These are phyloP conservation scores for Paecilomyces variotii DNA, from an alignment of 2,329 filamentous ascomycete species.

Conservation along the genomic window DNA sequence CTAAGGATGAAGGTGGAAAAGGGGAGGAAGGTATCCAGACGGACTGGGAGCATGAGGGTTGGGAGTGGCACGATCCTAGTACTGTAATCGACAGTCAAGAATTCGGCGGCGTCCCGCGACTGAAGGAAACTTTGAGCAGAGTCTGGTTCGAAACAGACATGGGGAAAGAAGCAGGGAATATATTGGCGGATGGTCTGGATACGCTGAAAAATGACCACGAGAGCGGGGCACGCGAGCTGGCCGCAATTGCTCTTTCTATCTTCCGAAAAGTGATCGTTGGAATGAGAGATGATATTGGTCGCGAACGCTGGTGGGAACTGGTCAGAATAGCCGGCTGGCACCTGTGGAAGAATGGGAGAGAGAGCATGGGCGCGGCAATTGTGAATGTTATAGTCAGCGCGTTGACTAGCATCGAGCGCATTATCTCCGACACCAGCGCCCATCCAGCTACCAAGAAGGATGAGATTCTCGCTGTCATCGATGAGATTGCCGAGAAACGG, in stretches of 20 bases:
- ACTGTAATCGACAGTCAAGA: slow-evolving; percentile 39
- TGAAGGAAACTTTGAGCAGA: slow-evolving; percentile 1
- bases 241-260: slow-evolving; percentile 43
- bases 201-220: slow-evolving; percentile 48
- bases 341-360: slow-evolving; percentile 57
- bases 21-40: slow-evolving; percentile 44
- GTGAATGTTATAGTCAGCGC: slow-evolving; percentile 26
- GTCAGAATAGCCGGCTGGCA: slow-evolving; percentile 54
- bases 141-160: slow-evolving; percentile 49
- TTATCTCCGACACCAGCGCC: slow-evolving; percentile 13
- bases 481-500: slow-evolving; percentile 17
- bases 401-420: slow-evolving; percentile 17
- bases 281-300: slow-evolving; percentile 10
- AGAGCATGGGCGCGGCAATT: slow-evolving; percentile 58
- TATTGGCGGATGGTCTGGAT: slow-evolving; percentile 42
- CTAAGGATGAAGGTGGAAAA: slow-evolving; percentile 16
- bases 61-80: slow-evolving; percentile 50
- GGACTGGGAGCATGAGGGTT: slow-evolving; percentile 57
- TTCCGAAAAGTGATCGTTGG: slow-evolving; percentile 40
- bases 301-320: slow-evolving; percentile 46
- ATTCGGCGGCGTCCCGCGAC: slow-evolving; percentile 41
- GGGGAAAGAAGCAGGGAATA: slow-evolving; percentile 36
- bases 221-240: slow-evolving; percentile 53
- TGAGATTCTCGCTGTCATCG: slow-evolving; percentile 15
- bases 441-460: slow-evolving; percentile 11